These are phyloP conservation scores for Daphne laureola DNA, from an alignment of 441 rosid species.

Conservation along the genomic window DNA sequence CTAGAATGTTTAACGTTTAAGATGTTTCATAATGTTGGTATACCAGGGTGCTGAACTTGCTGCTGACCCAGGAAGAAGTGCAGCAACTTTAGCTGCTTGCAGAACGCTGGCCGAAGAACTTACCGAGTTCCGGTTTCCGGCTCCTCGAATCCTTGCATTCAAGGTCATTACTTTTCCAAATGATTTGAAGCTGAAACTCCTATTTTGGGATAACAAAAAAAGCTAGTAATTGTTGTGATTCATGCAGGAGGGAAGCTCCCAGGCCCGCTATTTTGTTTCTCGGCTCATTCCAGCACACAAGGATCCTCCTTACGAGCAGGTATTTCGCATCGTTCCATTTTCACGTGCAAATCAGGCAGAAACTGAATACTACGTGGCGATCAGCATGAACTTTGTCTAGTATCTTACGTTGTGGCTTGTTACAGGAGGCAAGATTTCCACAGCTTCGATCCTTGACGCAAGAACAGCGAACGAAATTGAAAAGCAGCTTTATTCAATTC, in stretches of 20 bases:
- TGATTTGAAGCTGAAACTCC: slow-evolving; percentile 3
- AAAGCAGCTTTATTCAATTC: slow-evolving; percentile 75
- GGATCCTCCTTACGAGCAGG: slow-evolving; percentile 98
- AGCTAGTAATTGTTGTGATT: slow-evolving; percentile 13
- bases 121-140: slow-evolving; percentile 88
- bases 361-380: neutral
- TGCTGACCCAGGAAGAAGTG: slow-evolving; percentile 77
- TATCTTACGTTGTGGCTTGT: slow-evolving; percentile 5
- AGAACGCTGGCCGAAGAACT: slow-evolving; percentile 94
- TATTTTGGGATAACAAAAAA: slow-evolving; percentile 1
- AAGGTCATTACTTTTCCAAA: slow-evolving; percentile 43
- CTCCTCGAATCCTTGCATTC: slow-evolving; percentile 87
- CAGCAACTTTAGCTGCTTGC: slow-evolving; percentile 91
- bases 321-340: slow-evolving; percentile 6
- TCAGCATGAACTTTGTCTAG: neutral
- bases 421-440: slow-evolving; percentile 91
- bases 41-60: slow-evolving; percentile 86
- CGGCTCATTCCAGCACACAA: slow-evolving; percentile 93
- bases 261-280: slow-evolving; percentile 84
- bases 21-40: slow-evolving; percentile 9
- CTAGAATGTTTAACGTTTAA: no score
- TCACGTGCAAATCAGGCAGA: slow-evolving; percentile 7
- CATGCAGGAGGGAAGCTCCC: slow-evolving; percentile 90
- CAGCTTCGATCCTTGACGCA: slow-evolving; percentile 63
- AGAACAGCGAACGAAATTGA: slow-evolving; percentile 64